Conservation (phyloP, 768 basidiomycete genomes). For the Tephrocybe sp. region DNA sequence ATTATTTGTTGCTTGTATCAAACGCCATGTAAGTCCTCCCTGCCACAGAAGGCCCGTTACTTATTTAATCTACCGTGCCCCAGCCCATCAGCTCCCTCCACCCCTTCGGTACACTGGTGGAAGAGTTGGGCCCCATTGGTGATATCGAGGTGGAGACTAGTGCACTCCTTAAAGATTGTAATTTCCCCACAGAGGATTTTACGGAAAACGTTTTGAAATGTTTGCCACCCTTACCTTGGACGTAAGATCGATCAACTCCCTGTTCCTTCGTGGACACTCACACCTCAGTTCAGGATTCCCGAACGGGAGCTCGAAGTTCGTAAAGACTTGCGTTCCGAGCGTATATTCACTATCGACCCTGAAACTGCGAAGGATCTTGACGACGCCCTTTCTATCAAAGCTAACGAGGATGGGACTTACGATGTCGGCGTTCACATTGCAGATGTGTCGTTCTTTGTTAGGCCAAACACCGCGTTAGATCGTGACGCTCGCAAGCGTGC, state of each 20-base stretch:
- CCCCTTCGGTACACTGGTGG: constrained; percentile 97
- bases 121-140: constrained; percentile 97
- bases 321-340: constrained; percentile 80
- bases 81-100: constrained; percentile 94
- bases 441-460: constrained; percentile 94
- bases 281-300: constrained; percentile 56
- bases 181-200: constrained; percentile 98
- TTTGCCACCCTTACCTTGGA: constrained; percentile 93
- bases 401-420: constrained; percentile 88
- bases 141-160: constrained; percentile 98
- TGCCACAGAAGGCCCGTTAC: constrained; percentile 5
- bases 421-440: constrained; percentile 95
- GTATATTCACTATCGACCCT: constrained; percentile 94
- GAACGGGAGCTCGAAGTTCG: constrained; percentile 86
- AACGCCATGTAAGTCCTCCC: constrained; percentile 76
- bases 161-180: constrained; percentile 96
- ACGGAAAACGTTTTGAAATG: constrained; percentile 94
- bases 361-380: constrained; percentile 88
- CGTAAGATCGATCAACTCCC: constrained; percentile 43
- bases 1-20: constrained; percentile 97
- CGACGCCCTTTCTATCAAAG: constrained; percentile 88
- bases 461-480: constrained; percentile 94
- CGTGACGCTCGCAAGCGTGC: constrained; percentile 97
- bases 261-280: constrained; percentile 8
- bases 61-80: constrained; percentile 19